Percentiles rank a stretch among this genome's conserved stretches.
Conservation (phyloP, 257 asterid species). For the Voacanga thouarsii region DNA sequence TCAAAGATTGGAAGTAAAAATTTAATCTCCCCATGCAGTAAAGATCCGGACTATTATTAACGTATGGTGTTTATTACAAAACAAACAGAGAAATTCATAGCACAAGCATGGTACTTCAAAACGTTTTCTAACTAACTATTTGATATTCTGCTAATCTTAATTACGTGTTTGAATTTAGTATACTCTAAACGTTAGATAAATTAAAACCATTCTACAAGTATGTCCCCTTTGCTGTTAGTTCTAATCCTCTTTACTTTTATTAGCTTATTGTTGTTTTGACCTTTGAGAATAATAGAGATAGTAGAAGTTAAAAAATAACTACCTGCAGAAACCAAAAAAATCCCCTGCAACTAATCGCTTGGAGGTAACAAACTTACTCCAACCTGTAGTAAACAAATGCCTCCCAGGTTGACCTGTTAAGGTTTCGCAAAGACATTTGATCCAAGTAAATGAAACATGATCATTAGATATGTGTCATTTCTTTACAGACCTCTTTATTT, state of each 20-base stretch:
- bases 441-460: slow-evolving; percentile 9
- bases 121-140: background rate
- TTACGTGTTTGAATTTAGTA: no score
- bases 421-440: slow-evolving; percentile 2
- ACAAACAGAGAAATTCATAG: background rate
- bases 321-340: slow-evolving; percentile 71
- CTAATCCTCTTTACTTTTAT: background rate
- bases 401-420: slow-evolving; percentile 68
- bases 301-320: background rate
- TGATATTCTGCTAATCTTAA: background rate
- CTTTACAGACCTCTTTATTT: background rate
- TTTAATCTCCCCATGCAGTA: background rate
- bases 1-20: background rate
- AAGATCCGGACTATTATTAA: background rate
- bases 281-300: background rate
- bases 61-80: background rate
- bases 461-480: background rate
- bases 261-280: background rate
- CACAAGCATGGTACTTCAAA: background rate
- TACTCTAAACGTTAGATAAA: background rate
- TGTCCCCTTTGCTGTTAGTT: background rate
- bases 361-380: slow-evolving; percentile 67
- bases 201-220: background rate
- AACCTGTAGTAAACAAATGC: slow-evolving; percentile 76
- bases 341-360: slow-evolving; percentile 71